A percentile compares a stretch with the other conserved stretches of the same genome.
Evolutionary conservation across 202 grass and related monocot genomes (phyloP).

Genomic region (Setaria italica): DNA sequence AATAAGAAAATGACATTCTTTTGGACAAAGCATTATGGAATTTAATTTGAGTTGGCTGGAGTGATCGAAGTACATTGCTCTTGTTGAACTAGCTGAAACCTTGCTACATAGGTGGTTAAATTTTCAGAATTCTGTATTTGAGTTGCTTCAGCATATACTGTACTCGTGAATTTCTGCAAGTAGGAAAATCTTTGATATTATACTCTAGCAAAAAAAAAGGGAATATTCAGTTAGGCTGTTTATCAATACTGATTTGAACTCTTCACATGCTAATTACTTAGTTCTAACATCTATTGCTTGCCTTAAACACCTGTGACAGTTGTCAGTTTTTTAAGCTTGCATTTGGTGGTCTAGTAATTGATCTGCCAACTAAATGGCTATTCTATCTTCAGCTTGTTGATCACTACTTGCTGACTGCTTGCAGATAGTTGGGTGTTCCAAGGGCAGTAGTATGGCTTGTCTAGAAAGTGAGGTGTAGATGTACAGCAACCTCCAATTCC

Average conservation of each 20-base stretch:
- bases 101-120: conserved; percentile 3
- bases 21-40: neutral
- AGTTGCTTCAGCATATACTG: conserved; percentile 20
- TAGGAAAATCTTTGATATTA: conserved; percentile 17
- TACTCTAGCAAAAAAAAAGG: neutral
- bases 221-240: neutral
- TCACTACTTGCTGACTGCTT: conserved; percentile 37
- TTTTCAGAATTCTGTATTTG: conserved; percentile 9
- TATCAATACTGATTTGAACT: conserved; percentile 24
- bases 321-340: conserved; percentile 35
- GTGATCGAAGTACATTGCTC: neutral
- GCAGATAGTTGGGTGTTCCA: conserved; percentile 29
- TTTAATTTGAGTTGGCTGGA: conserved; percentile 6
- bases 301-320: conserved; percentile 25
- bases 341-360: conserved; percentile 49
- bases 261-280: conserved; percentile 9
- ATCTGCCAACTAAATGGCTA: conserved; percentile 52
- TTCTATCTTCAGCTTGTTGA: conserved; percentile 49
- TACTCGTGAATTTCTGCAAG: neutral
- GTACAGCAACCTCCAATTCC: conserved; percentile 24
- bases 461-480: conserved; percentile 36
- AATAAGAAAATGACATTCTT: neutral
- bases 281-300: conserved; percentile 18
- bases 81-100: neutral
- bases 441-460: conserved; percentile 40